Conservation (phyloP, 192 early-diverging fungal species). For the Podochytrium sp. region DNA sequence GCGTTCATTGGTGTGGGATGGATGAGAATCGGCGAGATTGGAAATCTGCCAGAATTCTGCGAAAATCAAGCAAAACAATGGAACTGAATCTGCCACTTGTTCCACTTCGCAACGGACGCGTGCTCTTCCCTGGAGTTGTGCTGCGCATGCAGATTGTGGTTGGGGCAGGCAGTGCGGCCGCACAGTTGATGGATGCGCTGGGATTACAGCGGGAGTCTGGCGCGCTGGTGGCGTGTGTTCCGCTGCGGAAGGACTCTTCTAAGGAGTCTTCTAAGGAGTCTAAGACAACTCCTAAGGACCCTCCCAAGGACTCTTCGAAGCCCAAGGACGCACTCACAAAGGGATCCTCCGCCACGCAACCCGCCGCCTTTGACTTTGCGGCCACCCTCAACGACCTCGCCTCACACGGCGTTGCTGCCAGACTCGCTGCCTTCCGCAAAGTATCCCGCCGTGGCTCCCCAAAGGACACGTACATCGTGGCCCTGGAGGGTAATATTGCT, state of each 20-base stretch:
- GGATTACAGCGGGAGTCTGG: no score
- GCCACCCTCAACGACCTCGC: conserved; percentile 57
- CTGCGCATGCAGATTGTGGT: conserved; percentile 59
- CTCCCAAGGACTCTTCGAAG: background rate
- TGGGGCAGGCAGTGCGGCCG: conserved; percentile 49
- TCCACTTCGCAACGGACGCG: conserved; percentile 46
- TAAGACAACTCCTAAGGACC: background rate
- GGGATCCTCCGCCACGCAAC: no score
- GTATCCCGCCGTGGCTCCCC: background rate
- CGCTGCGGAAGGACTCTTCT: background rate
- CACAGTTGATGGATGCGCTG: conserved; percentile 57
- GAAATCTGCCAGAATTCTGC: no score
- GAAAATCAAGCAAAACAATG: no score
- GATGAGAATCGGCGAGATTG: no score
- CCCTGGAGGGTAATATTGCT: conserved; percentile 64
- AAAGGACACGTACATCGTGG: conserved; percentile 52
- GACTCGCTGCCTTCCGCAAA: conserved; percentile 2
- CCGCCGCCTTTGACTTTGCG: background rate
- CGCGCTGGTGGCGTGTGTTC: conserved; percentile 35
- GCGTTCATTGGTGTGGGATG: no score
- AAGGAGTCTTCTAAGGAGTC: background rate
- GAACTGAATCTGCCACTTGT: conserved; percentile 36
- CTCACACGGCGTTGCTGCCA: conserved; percentile 51
- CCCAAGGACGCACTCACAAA: background rate
- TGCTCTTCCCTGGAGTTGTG: conserved; percentile 69